Percentiles rank a stretch among this genome's conserved stretches.
Conservation (phyloP, 1,284 basidiomycete genomes). For the Tilletia horrida region DNA sequence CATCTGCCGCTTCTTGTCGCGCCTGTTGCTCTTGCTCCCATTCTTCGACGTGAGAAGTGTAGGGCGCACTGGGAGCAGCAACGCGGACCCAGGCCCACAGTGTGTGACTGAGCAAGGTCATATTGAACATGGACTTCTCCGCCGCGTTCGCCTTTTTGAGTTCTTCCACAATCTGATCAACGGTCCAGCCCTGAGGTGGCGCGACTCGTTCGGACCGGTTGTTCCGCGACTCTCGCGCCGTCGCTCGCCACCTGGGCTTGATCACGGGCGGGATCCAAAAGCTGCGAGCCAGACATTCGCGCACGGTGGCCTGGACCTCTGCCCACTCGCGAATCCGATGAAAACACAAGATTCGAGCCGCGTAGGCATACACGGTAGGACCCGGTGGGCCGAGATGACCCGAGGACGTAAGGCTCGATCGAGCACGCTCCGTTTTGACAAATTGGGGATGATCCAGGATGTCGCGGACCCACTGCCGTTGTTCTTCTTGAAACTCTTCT, state of each 20-base stretch:
- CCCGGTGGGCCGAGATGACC: neutral
- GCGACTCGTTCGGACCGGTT: neutral
- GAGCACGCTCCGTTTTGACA: neutral
- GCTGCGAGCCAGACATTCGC: slow-evolving; percentile 2
- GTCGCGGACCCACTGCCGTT: no score
- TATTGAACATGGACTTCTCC: slow-evolving; percentile 2
- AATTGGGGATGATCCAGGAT: no score
- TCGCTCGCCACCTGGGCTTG: neutral
- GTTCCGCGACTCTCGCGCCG: neutral
- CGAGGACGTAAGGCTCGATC: neutral
- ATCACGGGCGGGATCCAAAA: neutral
- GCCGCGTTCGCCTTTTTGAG: neutral
- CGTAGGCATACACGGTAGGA: neutral
- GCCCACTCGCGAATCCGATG: slow-evolving; percentile 4
- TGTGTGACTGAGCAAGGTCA: neutral
- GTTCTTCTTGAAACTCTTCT: no score
- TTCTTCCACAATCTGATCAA: no score
- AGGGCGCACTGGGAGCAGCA: neutral
- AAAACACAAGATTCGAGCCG: slow-evolving; percentile 1
- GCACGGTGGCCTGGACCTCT: slow-evolving; percentile 6
- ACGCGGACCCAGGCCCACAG: slow-evolving; percentile 14
- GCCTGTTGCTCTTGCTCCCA: neutral
- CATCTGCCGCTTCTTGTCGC: neutral
- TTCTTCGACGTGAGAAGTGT: slow-evolving; percentile 1
- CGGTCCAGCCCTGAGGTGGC: neutral